Evolutionary conservation across 2,329 filamentous ascomycete species (phyloP), one percentile per base, ranked within the genome.

Genomic region (Ophiocordyceps unilateralis): DNA sequence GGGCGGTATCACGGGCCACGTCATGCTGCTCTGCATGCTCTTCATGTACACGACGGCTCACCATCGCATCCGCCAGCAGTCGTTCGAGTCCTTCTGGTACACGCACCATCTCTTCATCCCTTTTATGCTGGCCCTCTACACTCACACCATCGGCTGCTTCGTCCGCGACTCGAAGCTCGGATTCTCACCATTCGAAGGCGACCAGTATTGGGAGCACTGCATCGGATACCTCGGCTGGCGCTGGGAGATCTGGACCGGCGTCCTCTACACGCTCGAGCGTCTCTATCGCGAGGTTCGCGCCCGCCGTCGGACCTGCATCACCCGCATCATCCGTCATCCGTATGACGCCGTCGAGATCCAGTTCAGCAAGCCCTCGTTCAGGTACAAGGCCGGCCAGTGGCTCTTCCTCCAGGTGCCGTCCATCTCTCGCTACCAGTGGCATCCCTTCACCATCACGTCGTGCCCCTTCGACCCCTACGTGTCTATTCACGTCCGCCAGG

Each of bases 11-110:
- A 98, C 91, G 2, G 91, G 91, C 7, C 91, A 98, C 62, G 74
- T 95, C 48, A 98, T 98, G 91, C 74, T 96, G 22, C 70, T 98
- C n/a, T 96, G 88, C 72, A 98, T 98, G 91, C 67, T 98, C 48
- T 66, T 98, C 48, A 98, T 98, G 72, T 98, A 93, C 65, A 98
- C 91, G 1, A 95, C 88, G 0, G 83, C 91, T 3, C 91, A 98
- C 58, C 74, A 82, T 53, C 83, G 85, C 51, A 96, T 98, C 50
- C 83, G 91, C 43, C 89, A 96, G 59, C 91, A 98, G 59, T 93
- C 86, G 0, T 98, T 88, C 57, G 91, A 98, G 65, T 93, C 89
- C 0, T 98, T 98, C 60, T 98, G 91, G 91, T 98, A 98, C 64
- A 94, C 87, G 1, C 91, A 98, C 63, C 91, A 98, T 55, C 74